Evolutionary conservation across 495 filamentous ascomycete species (phyloP).

Genomic region (Cenococcum geophilum): DNA sequence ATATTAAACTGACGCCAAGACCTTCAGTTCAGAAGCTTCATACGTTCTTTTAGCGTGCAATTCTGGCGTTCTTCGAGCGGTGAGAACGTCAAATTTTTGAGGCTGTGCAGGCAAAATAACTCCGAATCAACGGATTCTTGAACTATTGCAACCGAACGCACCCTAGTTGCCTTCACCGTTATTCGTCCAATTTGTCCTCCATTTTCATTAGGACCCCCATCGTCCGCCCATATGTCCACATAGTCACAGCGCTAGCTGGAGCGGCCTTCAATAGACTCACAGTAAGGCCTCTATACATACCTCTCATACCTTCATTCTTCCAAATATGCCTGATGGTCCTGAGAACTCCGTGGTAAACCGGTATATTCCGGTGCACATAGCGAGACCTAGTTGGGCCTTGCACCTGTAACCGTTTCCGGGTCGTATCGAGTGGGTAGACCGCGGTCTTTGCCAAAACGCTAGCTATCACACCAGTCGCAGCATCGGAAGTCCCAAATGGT

Average conservation of each 20-base stretch:
- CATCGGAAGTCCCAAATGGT: conserved; percentile 67
- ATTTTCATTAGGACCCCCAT: conserved; percentile 26
- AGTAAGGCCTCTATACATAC: conserved; percentile 80
- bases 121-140: no score
- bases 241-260: conserved; percentile 88
- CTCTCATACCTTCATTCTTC: conserved; percentile 64
- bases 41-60: no score
- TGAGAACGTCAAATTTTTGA: no score
- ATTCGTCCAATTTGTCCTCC: conserved; percentile 9
- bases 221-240: conserved; percentile 93
- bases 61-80: no score
- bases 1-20: no score
- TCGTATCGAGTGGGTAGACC: conserved; percentile 90
- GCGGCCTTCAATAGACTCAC: conserved; percentile 92
- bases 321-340: conserved; percentile 62
- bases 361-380: conserved; percentile 86
- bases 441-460: conserved; percentile 77
- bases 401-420: conserved; percentile 88
- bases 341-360: conserved; percentile 60
- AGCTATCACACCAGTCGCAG: conserved; percentile 70
- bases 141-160: no score
- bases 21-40: no score
- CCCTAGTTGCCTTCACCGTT: background rate
- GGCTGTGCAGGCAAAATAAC: no score
- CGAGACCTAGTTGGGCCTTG: conserved; percentile 74